Conservation (phyloP, 352 stramenopile genomes). For the Globisporangium acanthophoron region DNA sequence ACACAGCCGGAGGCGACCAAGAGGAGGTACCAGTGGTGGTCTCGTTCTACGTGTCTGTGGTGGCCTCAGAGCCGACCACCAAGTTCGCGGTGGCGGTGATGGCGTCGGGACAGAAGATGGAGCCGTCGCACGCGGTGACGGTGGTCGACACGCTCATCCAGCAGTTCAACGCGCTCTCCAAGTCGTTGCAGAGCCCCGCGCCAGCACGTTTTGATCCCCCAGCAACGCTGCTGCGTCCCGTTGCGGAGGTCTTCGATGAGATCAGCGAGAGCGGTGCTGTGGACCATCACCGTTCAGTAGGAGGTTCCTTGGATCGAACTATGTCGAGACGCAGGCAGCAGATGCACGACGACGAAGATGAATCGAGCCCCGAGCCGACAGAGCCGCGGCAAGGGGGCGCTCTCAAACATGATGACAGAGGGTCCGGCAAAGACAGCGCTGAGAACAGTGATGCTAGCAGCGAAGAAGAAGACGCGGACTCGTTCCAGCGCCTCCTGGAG, state of each 20-base stretch:
- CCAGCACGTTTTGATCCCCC: background rate
- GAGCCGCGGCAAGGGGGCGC: too few relatives aligned
- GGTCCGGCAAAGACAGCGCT: constrained; percentile 4
- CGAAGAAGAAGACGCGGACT: constrained; percentile 13
- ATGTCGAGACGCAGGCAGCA: background rate
- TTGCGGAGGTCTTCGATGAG: background rate
- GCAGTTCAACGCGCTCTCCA: constrained; percentile 55
- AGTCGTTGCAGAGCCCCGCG: constrained; percentile 22
- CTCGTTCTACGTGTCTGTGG: constrained; percentile 55
- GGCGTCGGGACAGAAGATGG: constrained; percentile 55
- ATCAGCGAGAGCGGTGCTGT: background rate
- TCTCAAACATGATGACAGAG: background rate
- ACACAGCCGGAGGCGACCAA: background rate
- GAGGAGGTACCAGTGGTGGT: constrained; percentile 8
- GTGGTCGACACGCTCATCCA: constrained; percentile 66
- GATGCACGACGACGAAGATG: background rate
- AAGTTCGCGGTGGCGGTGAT: constrained; percentile 48
- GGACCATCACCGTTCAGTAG: too few relatives aligned
- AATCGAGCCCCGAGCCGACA: background rate
- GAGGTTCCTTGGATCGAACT: background rate
- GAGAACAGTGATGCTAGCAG: background rate
- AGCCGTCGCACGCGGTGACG: constrained; percentile 46
- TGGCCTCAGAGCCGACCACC: constrained; percentile 32
- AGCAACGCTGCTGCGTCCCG: background rate
- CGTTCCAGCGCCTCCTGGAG: constrained; percentile 54